Evolutionary conservation across 768 basidiomycete genomes (phyloP), one percentile per base, ranked within the genome.

Genomic region (Boletus barrowsii): DNA sequence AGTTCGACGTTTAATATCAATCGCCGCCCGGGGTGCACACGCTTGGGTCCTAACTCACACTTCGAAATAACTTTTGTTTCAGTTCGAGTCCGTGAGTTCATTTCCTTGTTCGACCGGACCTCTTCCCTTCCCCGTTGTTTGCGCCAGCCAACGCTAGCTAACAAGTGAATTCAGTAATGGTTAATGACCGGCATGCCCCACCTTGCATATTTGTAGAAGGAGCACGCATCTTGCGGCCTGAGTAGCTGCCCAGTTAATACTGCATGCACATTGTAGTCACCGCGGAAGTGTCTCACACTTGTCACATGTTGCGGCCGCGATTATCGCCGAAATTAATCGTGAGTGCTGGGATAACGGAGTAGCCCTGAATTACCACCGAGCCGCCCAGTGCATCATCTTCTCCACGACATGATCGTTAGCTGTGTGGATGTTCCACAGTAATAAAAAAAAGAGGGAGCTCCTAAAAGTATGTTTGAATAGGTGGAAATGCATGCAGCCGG

Each of bases 271-370:
- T 32, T 9, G 9, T 5, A 35, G 33, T 11, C 11, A 35, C 11
- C 36, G 15, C 24, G 47, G 42, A 39, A 44, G n/a, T 29, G 37
- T 45, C 18, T 14, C 55, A 45, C 29, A 2, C 3, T 30, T 44
- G 54, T 40, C 33, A 37, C 56, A 51, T 29, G 44, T 20, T 42
- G 9, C 33, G 3, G 43, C 40, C 2, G 15, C 10, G 24, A 47
- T 42, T 42, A 35, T 44, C 33, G 30, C 57, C 49, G 55, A 51
- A 42, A 35, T 18, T 42, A 42, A 48, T 35, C 20, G 20, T 33
- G 20, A 29, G 22, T 26, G 37, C 18, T 35, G 24, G 15, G 22
- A 26, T n/a, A 42, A 53, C 14, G 14, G 20, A 32, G 30, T 15
- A 29, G 32, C n/a, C 18, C 9, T 24, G 33, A 37, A n/a, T 11